Percentiles rank a stretch among this genome's conserved stretches.
Conservation (phyloP, 176 grass and related monocot species). For the Triticum dicoccoides region DNA sequence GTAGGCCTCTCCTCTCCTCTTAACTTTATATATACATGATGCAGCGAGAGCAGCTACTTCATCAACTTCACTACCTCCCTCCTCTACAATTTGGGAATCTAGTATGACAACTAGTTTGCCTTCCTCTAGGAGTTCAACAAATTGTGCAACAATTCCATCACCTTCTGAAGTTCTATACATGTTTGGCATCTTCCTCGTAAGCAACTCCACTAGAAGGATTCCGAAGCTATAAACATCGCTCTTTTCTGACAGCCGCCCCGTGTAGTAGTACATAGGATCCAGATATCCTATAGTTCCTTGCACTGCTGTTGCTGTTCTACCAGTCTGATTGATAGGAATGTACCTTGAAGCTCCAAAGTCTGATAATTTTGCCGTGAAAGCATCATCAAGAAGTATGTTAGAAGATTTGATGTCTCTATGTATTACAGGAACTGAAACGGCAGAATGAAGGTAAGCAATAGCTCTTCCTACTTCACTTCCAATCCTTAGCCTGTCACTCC, state of each 20-base stretch:
- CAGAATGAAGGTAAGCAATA: conserved; percentile 13
- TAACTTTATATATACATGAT: conserved; percentile 17
- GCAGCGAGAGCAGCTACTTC: neutral
- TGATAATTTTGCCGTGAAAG: no score
- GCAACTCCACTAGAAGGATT: neutral
- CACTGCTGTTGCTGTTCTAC: conserved; percentile 4
- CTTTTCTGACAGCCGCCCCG: conserved; percentile 32
- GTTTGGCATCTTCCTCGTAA: conserved; percentile 29
- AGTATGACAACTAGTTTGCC: neutral
- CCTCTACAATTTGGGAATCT: neutral
- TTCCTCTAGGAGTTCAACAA: neutral
- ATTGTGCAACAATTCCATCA: neutral
- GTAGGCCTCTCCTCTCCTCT: neutral
- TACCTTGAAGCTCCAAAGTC: no score
- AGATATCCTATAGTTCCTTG: neutral
- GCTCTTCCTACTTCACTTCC: neutral
- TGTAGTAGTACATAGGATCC: conserved; percentile 50
- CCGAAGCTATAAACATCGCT: conserved; percentile 23
- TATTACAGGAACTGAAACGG: no score
- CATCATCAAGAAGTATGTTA: no score
- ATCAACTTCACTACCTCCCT: conserved; percentile 9
- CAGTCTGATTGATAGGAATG: conserved; percentile 37
- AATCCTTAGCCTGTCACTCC: neutral
- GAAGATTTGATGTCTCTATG: no score
- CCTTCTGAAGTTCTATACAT: neutral